Evolutionary conservation across 129 eudicot genomes (phyloP), one percentile per base, ranked within the genome.

Genomic region (Gnaphalium uliginosum): DNA sequence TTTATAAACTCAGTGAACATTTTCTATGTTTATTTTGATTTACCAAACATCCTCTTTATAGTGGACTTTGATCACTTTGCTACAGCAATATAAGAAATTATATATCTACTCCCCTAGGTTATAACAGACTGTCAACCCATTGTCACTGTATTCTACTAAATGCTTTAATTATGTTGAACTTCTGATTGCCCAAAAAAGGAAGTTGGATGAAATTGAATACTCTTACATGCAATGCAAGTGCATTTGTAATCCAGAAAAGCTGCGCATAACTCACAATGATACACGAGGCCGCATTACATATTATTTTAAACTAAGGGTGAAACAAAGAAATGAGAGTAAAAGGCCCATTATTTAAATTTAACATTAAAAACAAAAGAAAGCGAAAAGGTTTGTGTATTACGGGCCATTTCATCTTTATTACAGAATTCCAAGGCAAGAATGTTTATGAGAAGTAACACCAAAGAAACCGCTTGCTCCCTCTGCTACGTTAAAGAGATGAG

Each of bases 361-460:
- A 51, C 13, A 46, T 1, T 1, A 3, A 43, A 27, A 9, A 62
- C 0, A 11, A 74, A 70, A 7, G 24, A 15, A 23, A 11, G 22
- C 27, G 5, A 23, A 19, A 51, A 21, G 29, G 23, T 26, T 29
- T n/a, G 26, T 0, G 48, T 54, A 24, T 13, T 15, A 69, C 39
- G 66, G 76, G 71, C 71, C 54, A 21, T 50, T 70, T 78, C 46
- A 70, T 29, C 48, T 78, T 78, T 78, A 77, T 78, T 78, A 78
- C 64, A 63, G 62, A 46, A 46, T 43, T 62, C 61, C 32, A 19
- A 64, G 10, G 35, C 67, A 72, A 72, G 29, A 57, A 54, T 72
- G 67, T 57, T 65, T 25, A 60, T 23, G 10, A 37, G 7, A 15
- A 33, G 68, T 7, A 57, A 51, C 64, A 51, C 54, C 27, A 51